Conservation (phyloP, 1,284 basidiomycete species). For the Rhodotorula glutinis region DNA sequence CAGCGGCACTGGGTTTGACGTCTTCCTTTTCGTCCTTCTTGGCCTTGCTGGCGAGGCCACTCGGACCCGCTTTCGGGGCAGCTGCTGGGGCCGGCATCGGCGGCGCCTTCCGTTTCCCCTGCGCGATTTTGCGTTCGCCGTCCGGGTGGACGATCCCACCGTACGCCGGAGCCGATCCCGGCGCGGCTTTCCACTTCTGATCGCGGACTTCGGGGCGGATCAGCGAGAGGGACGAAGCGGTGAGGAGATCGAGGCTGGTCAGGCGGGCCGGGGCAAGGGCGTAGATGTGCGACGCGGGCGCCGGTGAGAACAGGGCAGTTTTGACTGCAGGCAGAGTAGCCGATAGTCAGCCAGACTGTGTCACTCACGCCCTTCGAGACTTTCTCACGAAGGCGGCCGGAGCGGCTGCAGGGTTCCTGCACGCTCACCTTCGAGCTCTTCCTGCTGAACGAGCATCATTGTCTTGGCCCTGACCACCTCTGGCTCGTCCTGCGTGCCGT, state of each 20-base stretch:
- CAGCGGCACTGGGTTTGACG: not conserved
- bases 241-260: slow-evolving; percentile 10
- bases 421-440: slow-evolving; percentile 21
- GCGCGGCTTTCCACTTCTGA: slow-evolving; percentile 24
- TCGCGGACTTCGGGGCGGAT: not conserved
- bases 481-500: not conserved
- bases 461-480: not conserved
- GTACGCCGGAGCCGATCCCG: slow-evolving; percentile 5
- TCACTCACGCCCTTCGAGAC: too few species aligned
- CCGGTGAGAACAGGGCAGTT: slow-evolving; percentile 18
- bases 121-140: slow-evolving; percentile 12
- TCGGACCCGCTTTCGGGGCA: slow-evolving; percentile 1
- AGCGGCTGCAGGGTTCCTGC: too few species aligned
- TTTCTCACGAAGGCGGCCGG: too few species aligned
- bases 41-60: not conserved
- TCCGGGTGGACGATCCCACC: slow-evolving; percentile 20
- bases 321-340: not conserved
- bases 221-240: slow-evolving; percentile 16
- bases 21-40: slow-evolving; percentile 3
- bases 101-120: slow-evolving; percentile 12
- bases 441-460: slow-evolving; percentile 16
- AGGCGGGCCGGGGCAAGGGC: slow-evolving; percentile 18
- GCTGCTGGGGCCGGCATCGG: not conserved
- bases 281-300: slow-evolving; percentile 23
- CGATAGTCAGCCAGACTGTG: too few species aligned